Conservation (phyloP, 257 asterid genomes). For the Ehretia macrophylla region DNA sequence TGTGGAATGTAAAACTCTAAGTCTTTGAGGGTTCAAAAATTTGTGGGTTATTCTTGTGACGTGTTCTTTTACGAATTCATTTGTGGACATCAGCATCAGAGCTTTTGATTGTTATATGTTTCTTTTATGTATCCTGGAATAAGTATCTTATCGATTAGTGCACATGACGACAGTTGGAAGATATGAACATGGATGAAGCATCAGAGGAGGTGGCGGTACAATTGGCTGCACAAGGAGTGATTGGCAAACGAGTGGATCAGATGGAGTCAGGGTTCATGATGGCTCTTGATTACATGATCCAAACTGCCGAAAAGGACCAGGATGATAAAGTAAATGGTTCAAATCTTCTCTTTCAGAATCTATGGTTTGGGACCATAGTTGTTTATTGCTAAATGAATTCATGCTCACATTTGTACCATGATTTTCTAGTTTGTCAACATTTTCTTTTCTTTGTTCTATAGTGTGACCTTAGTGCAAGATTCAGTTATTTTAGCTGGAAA, state of each 20-base stretch:
- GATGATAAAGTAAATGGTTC: constrained; percentile 62
- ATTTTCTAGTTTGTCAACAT: too few species aligned
- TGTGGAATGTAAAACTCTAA: too few species aligned
- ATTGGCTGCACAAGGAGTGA: constrained; percentile 95
- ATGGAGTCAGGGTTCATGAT: constrained; percentile 95
- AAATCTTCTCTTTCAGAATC: constrained; percentile 5
- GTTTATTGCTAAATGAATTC: neutral
- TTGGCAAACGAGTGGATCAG: constrained; percentile 96
- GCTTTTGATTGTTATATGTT: too few species aligned
- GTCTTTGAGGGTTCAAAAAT: too few species aligned
- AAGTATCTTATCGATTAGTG: constrained; percentile 5
- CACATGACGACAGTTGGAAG: constrained; percentile 62
- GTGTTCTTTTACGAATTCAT: too few species aligned
- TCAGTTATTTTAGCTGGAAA: too few species aligned
- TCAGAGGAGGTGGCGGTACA: constrained; percentile 85
- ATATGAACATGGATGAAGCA: constrained; percentile 92
- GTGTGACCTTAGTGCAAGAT: too few species aligned
- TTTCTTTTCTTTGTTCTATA: too few species aligned
- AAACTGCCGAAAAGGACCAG: constrained; percentile 76
- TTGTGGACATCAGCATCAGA: too few species aligned
- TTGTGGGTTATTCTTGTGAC: too few species aligned
- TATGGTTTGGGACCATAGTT: neutral
- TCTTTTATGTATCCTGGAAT: neutral
- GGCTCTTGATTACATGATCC: constrained; percentile 98
- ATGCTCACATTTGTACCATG: too few species aligned